A percentile compares a stretch with the other conserved stretches of the same genome.
Conservation (phyloP, 2,329 filamentous ascomycete genomes). For the Fusarium sublunatum region DNA sequence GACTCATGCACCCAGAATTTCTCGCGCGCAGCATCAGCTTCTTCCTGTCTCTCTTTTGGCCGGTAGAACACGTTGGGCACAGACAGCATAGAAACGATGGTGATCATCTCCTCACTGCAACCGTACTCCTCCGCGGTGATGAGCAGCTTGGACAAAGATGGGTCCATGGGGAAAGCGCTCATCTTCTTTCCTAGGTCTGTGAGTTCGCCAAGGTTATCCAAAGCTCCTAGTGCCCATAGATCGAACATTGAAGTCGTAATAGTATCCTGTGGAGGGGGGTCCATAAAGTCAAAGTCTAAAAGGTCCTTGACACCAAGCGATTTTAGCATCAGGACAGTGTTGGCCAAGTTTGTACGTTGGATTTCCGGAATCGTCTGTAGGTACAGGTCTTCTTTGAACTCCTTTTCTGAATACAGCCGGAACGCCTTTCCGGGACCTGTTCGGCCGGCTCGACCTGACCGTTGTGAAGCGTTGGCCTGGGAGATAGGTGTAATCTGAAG, state of each 20-base stretch:
- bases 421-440: constrained; percentile 97
- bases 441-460: constrained; percentile 91
- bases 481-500: constrained; percentile 97
- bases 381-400: constrained; percentile 96
- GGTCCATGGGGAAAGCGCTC: constrained; percentile 99
- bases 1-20: constrained; percentile 99
- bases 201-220: constrained; percentile 93
- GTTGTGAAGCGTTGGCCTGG: constrained; percentile 93
- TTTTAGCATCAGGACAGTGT: constrained; percentile 93
- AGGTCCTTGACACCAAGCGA: constrained; percentile 94
- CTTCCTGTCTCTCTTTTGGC: constrained; percentile 95
- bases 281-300: constrained; percentile 98
- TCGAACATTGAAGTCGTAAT: constrained; percentile 98
- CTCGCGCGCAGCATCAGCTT: constrained; percentile 93
- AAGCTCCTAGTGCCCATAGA: constrained; percentile 91
- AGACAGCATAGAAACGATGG: constrained; percentile 97
- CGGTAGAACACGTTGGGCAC: constrained; percentile 97
- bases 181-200: constrained; percentile 89
- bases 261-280: constrained; percentile 96
- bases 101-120: constrained; percentile 97
- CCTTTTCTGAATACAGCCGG: constrained; percentile 91
- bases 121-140: constrained; percentile 91
- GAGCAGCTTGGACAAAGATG: constrained; percentile 91
- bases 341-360: constrained; percentile 93
- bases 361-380: constrained; percentile 98